A percentile compares a stretch with the other conserved stretches of the same genome.
phyloP scores from a whole-genome alignment of 2,329 filamentous ascomycete genomes.

The Colletotrichum sp. region DNA sequence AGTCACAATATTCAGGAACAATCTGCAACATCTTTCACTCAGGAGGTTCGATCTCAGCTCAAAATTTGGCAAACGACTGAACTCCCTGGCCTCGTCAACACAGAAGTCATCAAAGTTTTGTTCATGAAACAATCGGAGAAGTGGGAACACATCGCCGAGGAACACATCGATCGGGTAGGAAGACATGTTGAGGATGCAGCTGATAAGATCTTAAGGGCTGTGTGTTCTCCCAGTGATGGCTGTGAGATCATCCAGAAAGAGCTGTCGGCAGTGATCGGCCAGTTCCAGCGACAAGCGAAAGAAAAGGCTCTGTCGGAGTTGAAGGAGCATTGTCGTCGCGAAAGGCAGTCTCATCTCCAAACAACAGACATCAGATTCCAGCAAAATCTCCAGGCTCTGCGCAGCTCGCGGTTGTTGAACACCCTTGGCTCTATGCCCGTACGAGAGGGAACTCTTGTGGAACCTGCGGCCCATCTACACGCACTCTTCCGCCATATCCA shows the following conservation, averaged over 20 bases:
- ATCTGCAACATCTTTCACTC: too few species aligned
- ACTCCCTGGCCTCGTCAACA: slow-evolving; percentile 36
- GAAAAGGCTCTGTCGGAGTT: not conserved
- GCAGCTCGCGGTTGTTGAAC: slow-evolving; percentile 1
- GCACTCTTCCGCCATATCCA: slow-evolving; percentile 5
- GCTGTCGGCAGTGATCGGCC: not conserved
- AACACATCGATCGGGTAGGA: slow-evolving; percentile 27
- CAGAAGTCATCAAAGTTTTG: slow-evolving; percentile 31
- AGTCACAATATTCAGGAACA: too few species aligned
- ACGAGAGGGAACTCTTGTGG: too few species aligned
- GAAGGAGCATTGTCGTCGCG: slow-evolving; percentile 6
- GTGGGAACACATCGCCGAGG: slow-evolving; percentile 31
- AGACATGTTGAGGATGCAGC: slow-evolving; percentile 21
- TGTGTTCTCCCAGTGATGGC: too few species aligned
- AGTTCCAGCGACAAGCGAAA: not conserved
- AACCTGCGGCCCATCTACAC: too few species aligned
- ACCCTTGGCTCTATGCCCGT: too few species aligned
- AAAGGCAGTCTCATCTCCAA: slow-evolving; percentile 21
- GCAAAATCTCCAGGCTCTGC: slow-evolving; percentile 23
- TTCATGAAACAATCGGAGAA: slow-evolving; percentile 34
- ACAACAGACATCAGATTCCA: slow-evolving; percentile 28
- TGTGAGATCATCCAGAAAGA: slow-evolving; percentile 17
- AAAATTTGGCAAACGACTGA: slow-evolving; percentile 30
- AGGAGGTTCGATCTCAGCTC: slow-evolving; percentile 21
- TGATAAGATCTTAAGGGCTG: not conserved